Evolutionary conservation across 2,329 filamentous ascomycete genomes (phyloP), one percentile per base, ranked within the genome.

Genomic region (Davidsoniella eucalypti): DNA sequence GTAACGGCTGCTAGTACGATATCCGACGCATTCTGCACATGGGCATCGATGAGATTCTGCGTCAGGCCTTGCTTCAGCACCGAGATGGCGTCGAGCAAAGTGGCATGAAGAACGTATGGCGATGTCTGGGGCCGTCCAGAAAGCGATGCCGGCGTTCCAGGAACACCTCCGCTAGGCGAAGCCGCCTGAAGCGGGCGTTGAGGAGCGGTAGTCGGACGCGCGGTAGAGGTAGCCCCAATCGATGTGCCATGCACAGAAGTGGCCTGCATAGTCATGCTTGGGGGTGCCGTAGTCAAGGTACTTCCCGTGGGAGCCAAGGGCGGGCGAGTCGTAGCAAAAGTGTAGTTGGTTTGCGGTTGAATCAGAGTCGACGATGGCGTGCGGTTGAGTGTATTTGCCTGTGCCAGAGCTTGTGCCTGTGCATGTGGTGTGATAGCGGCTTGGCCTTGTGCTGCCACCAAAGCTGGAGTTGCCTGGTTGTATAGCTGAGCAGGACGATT

Each of bases 1-100:
- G 73, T 73, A 54, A 75, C 61, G 10, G 71, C 71, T 5, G 70
- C 72, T 65, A 73, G 71, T 53, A 72, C 68, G 21, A 73, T 67
- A 21, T 65, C 67, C 51, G 72, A 66, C 14, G 69, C 63, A 51
- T 66, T 63, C 23, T 66, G 64, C 10, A 64, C 63, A 12, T 64
- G 62, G 1, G 66, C 65, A 54, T 66, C 67, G 46, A 63, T 63
- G 40, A 73, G 62, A 51, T 70, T 69, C 47, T 67, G 63, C 9
- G 68, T 63, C 14, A 74, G 61, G 8, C 69, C 67, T 9, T 67
- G 65, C 56, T 70, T 71, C 58, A 75, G 67, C 16, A 64, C 63
- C 33, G 65, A 62, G 16, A 75, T 64, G 12, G 67, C 65, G 5
- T 60, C 56, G 18, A 68, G 59, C 1, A 73, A 59, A 33, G 64